Evolutionary conservation across 2,329 filamentous ascomycete species (phyloP), one percentile per base, ranked within the genome.

Genomic region (Colletotrichum echinochloae): DNA sequence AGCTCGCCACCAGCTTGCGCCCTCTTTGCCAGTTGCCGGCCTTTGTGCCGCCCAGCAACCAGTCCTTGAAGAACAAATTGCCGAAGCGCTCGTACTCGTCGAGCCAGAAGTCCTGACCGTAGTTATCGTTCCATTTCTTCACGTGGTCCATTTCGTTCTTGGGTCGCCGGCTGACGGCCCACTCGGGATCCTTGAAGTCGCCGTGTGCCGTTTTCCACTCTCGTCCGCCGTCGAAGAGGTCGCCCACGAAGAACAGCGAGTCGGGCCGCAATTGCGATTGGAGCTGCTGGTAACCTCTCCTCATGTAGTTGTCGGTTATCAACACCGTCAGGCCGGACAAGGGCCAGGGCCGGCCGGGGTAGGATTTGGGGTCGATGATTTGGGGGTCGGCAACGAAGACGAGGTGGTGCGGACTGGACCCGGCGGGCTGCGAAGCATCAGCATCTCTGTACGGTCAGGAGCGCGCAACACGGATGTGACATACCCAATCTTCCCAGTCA

Each of bases 331-430:
- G 73, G 14, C 86, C 79, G 71, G 83, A 86, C 23, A 90, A 77
- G 33, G 87, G 85, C 86, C 88, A 89, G 9, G 88, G 88, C 30
- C 95, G 90, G 75, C 92, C 94, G 2, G 94, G 94, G 77, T 98
- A 98, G n/a, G 94, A 97, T 80, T 98, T 94, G 65, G 94, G 93
- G 80, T 98, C 95, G 77, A 96, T 94, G 69, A 98, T 87, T 79
- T 98, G 95, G 52, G 95, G 95, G 78, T 98, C 95, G 71, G 95
- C 94, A 74, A 98, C 86, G 78, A 98, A 91, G 75, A 94, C 86
- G 74, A 97, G 87, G 78, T 91, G 93, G 79, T 98, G 95, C 35
- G 96, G 96, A 41, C 87, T 89, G 60, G 95, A 92, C 74, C 87
- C 90, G 76, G 87, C 82, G 63, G 94, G 94, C 96, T 97, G 77